Base-by-base conservation (phyloP, 306 rosid species). In the Mimosa bimucronata region DNA sequence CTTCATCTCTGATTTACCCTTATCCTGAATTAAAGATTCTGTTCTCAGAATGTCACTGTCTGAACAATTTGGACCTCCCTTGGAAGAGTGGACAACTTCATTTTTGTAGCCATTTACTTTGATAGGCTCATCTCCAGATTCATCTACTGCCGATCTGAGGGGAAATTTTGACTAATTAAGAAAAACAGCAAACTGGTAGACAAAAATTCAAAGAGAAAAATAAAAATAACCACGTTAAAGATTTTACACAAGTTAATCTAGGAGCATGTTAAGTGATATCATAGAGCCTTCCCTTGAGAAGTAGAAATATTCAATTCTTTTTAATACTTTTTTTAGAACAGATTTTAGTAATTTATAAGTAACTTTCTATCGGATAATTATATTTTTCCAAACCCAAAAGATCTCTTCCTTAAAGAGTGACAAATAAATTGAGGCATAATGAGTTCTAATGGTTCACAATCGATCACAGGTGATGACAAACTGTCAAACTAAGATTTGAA, bases 111-210 rank as follows among this genome's bases (percentile, higher is more conserved):
- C 62, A 81, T 83, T 61, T 74, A 55, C 80, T 79, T 85, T 41
- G 19, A 15, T 40, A 48, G 76, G 64, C 57, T 84, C 80, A 53
- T 72, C 79, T 68, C 82, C 83, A 53, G 81, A 76, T 41, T 88
- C 89, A 83, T 88, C 89, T 66, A 73, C 76, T 65, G 73, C 80
- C 62, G 85, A 82, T 82, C 98, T 94, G 91, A 78, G 81, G 29
- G 69, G 61, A 28, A 79, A 79, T 4, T 79, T 57, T 48, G 79
- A 60, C 46, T 15, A 79, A 21, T 76, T 71, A 74, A 37, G 38
- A 34, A 30, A 53, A 25, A 53, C 31, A 73, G 83, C 28, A 60
- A 72, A 45, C 48, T 30, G 75, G 82, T 74, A 77, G 68, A 31
- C 10, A 50, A 75, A 48, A 52, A 76, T 77, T 71, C 48, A 71